These are phyloP conservation scores for Paramecium biaurelia DNA, from an alignment of 73 alveolate genomes.

Conservation along the genomic window DNA sequence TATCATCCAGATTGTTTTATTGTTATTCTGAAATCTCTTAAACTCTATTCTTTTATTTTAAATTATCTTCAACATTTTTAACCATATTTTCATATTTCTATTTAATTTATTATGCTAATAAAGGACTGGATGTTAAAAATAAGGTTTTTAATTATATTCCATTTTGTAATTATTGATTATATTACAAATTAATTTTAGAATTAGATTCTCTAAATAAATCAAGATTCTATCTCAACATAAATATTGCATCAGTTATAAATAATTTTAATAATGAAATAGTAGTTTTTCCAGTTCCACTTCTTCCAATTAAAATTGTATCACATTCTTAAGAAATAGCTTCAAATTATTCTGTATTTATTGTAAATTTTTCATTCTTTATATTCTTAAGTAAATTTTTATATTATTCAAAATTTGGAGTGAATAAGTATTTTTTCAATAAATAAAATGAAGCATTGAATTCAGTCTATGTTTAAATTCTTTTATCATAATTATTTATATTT, in stretches of 20 bases:
- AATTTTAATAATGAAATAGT: slow-evolving; percentile 71
- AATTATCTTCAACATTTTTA: background rate
- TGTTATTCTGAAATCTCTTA: background rate
- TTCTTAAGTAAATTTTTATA: background rate
- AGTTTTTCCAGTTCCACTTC: slow-evolving; percentile 88
- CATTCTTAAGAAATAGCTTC: background rate
- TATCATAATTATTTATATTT: background rate
- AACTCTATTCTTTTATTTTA: background rate
- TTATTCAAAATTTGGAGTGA: background rate
- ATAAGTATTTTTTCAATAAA: background rate
- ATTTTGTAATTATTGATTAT: background rate
- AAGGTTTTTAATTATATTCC: background rate
- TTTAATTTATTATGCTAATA: background rate
- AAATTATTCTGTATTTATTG: background rate
- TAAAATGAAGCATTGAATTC: background rate
- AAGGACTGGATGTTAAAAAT: background rate
- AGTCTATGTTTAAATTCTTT: background rate
- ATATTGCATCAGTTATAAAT: background rate
- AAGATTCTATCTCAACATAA: background rate
- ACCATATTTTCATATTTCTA: background rate
- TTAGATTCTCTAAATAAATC: background rate
- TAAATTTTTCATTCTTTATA: background rate
- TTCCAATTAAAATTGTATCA: slow-evolving; percentile 68
- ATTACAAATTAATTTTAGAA: background rate
- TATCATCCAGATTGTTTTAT: background rate